Evolutionary conservation across 805 yeast genomes (phyloP), one percentile per base, ranked within the genome.

Genomic region (Yarrowia keelungensis): DNA sequence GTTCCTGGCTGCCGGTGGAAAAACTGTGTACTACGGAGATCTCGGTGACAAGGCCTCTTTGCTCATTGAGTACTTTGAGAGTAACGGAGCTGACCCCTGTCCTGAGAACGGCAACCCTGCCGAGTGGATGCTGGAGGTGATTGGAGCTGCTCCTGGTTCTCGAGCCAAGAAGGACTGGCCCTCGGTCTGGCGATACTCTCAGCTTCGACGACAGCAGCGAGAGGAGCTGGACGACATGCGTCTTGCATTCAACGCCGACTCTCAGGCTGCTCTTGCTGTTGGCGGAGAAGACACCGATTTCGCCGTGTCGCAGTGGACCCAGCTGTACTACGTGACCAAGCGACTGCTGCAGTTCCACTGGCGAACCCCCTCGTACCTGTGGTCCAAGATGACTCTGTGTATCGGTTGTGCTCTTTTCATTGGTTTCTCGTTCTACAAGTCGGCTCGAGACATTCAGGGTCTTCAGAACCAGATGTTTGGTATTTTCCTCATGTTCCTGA

Each of bases 51-150:
- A 87, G 73, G 87, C 86, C 72, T 74, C 76, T 53, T 81, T 85
- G 2, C 81, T 89, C 80, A 87, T 88, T 69, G 78, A 84, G 65
- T 89, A 89, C 75, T 89, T 89, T 74, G 92, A 89, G 76, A 75
- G 76, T 5, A 77, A 88, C 71, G 92, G 92, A 67, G 86, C 92
- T 50, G 84, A 82, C 35, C 80, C 81, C 68, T 89, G 93, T 79
- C 92, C 93, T 22, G 79, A 81, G 8, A 81, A 82, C 50, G 92
- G 91, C 5, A 90, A 90, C 72, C 95, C 94, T 41, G 94, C 93
- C 14, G 97, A 91, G 80, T 92, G 96, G 95, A 92, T 92, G 97
- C 81, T 92, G 78, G 89, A 89, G 71, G 75, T 73, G n/a, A 74
- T 76, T 67, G 83, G 84, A 41, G 82, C 80, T 68, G 80, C 77